Conservation (phyloP, 2,329 filamentous ascomycete species). For the Arthrobotrys conoides region DNA sequence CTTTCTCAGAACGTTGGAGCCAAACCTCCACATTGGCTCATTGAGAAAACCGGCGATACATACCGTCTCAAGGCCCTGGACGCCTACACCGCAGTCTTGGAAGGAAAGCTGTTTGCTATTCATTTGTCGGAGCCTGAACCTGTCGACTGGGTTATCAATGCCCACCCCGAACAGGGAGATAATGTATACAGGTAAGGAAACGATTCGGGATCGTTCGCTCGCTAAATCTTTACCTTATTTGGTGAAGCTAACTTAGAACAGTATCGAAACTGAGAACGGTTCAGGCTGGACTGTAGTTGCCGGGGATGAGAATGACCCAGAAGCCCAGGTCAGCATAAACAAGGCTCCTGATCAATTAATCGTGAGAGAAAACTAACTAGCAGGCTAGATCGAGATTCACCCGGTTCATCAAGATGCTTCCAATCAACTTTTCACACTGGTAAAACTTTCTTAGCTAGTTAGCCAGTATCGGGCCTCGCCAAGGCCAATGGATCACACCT, state of each 20-base stretch:
- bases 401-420: neutral
- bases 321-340: neutral
- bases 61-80: slow-evolving; percentile 11
- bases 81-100: neutral
- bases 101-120: neutral
- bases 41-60: slow-evolving; percentile 11
- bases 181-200: slow-evolving; percentile 27
- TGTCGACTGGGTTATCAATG: slow-evolving; percentile 6
- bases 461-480: neutral
- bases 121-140: neutral
- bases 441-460: neutral
- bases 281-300: slow-evolving; percentile 25
- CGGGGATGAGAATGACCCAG: neutral
- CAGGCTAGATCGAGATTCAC: slow-evolving; percentile 11
- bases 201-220: neutral
- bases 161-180: slow-evolving; percentile 23
- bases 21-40: neutral
- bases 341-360: neutral
- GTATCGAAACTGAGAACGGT: slow-evolving; percentile 14
- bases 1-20: neutral
- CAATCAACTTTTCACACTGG: slow-evolving; percentile 14
- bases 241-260: slow-evolving; percentile 1
- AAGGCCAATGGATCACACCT: neutral
- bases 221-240: slow-evolving; percentile 3
- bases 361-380: neutral